Base-by-base conservation (phyloP, 2,329 filamentous ascomycete genomes). In the Talaromyces piceae region DNA sequence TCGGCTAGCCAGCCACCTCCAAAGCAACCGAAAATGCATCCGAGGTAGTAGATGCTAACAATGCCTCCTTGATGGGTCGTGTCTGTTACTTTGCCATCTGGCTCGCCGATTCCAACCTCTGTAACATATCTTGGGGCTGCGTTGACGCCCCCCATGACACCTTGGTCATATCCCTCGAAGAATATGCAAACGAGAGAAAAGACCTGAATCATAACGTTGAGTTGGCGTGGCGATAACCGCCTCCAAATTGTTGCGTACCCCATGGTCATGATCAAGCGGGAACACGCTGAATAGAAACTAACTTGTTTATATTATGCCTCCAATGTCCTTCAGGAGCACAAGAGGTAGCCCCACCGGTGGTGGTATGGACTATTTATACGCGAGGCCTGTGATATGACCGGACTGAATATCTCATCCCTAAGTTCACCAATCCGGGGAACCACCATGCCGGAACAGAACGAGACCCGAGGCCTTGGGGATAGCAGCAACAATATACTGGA, bases 101-200 rank as follows among this genome's bases (percentile, higher is more conserved):
- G 45, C 20, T 48, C 52, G 13, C 77, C 76, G 43, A 79, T 77
- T 41, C 69, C 68, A 7, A 77, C 73, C 33, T 58, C 50, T 1
- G 55, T 58, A 12, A 67, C 58, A 43, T 76, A 76, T 30, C 61
- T 59, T 0, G 65, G 63, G 9, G 71, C 58, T 39, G 61, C 57
- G 52, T 76, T 78, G 45, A 79, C 74, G 37, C 72, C 73, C 45
- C 76, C 75, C 69, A 77, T 74, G n/a, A 79, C 75, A 47, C 76
- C 76, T 57, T 79, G 77, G 53, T 79, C 74, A 63, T 78, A 80
- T 18, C 77, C 76, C 46, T 68, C 65, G 54, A 67, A 68, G 57
- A 68, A 67, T 9, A 69, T 67, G 4, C 58, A 63, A 13, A 68
- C 51, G 4, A 67, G 55, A 3, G 66, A 68, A 44, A 68, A 65